phyloP scores from a whole-genome alignment of 345 rosid species.

The Lepidium africanum region DNA sequence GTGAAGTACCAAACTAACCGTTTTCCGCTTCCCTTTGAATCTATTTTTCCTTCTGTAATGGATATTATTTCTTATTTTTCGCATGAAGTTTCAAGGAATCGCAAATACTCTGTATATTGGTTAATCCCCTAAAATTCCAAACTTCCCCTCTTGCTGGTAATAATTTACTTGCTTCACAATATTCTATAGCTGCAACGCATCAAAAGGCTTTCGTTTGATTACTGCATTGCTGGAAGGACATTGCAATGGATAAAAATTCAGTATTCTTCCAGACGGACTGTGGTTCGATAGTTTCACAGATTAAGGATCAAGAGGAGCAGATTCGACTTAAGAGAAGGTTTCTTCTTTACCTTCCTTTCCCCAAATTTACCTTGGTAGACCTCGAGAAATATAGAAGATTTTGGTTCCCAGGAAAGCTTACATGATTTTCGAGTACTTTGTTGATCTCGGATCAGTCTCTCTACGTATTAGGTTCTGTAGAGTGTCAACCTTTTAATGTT shows the following conservation, averaged over 20 bases:
- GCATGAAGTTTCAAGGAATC: too few species aligned
- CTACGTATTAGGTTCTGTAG: background rate
- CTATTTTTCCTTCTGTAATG: background rate
- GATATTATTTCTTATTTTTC: background rate
- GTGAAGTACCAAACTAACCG: background rate
- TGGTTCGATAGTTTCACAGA: conserved; percentile 32
- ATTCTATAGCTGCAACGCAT: background rate
- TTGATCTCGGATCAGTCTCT: background rate
- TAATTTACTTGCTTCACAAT: background rate
- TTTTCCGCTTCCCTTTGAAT: background rate
- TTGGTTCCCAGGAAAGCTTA: background rate
- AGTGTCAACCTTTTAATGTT: background rate
- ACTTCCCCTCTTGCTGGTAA: background rate
- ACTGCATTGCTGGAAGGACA: background rate
- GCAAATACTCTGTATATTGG: background rate
- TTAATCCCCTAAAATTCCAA: background rate
- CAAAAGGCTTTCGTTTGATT: background rate
- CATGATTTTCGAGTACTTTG: background rate
- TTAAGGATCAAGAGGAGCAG: conserved; percentile 42
- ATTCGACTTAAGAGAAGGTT: conserved; percentile 61
- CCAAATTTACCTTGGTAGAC: background rate
- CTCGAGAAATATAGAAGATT: background rate
- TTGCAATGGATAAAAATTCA: conserved; percentile 10
- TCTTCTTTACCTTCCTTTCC: background rate
- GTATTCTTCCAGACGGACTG: conserved; percentile 30